phyloP scores from a whole-genome alignment of 2,329 filamentous ascomycete genomes.

The Sporothrix brasiliensis region DNA sequence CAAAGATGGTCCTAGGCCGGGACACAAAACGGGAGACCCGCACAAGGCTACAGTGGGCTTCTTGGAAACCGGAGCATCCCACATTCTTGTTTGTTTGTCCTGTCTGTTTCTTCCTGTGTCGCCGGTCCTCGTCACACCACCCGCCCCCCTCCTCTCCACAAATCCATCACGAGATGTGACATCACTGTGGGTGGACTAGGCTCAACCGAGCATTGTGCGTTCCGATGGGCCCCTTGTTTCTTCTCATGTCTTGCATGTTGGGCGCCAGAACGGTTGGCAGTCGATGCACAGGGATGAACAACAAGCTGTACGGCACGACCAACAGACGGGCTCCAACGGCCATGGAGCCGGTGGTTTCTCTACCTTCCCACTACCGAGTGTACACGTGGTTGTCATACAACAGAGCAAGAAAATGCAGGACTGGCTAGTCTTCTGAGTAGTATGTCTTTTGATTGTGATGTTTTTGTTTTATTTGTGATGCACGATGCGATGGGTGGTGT shows the following conservation, averaged over 20 bases:
- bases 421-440: neutral
- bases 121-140: constrained; percentile 12
- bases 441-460: too few relatives aligned
- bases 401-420: neutral
- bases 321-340: neutral
- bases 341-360: neutral
- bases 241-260: neutral
- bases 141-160: neutral
- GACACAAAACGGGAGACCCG: constrained; percentile 9
- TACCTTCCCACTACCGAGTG: neutral
- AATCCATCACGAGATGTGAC: constrained; percentile 12
- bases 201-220: neutral
- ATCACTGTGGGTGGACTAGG: constrained; percentile 2
- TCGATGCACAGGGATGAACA: neutral
- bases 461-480: neutral
- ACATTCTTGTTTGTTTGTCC: too few relatives aligned
- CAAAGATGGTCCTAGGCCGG: neutral
- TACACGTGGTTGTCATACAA: constrained; percentile 27
- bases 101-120: neutral
- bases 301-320: neutral
- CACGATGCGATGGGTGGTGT: constrained; percentile 8
- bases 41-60: constrained; percentile 16
- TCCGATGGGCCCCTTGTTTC: too few relatives aligned
- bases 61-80: too few relatives aligned
- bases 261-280: too few relatives aligned